phyloP scores from a whole-genome alignment of 192 early-diverging fungal species.

The Lobosporangium transversale region DNA sequence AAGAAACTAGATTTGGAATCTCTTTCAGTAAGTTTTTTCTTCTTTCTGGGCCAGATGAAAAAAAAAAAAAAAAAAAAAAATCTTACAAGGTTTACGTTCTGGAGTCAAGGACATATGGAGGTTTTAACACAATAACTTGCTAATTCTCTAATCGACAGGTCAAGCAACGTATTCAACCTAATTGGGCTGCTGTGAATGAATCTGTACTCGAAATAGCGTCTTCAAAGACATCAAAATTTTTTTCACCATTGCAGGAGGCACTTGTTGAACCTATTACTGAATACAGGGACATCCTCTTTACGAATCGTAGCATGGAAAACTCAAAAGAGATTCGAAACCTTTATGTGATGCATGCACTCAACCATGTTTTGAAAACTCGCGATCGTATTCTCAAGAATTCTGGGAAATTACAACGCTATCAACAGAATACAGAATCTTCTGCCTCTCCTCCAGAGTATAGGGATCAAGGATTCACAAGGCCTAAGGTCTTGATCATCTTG shows the following conservation, averaged over 20 bases:
- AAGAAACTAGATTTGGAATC: conserved; percentile 39
- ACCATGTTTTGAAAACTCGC: conserved; percentile 89
- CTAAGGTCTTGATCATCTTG: conserved; percentile 88
- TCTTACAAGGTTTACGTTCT: no score
- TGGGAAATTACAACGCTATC: conserved; percentile 71
- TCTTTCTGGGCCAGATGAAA: no score
- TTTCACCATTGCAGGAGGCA: conserved; percentile 67
- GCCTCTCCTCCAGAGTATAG: conserved; percentile 71
- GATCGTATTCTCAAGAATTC: conserved; percentile 85
- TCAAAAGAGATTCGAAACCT: conserved; percentile 74
- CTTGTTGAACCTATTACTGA: conserved; percentile 72
- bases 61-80: no score
- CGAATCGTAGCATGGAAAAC: conserved; percentile 67
- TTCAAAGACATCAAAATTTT: conserved; percentile 19
- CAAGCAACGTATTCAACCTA: conserved; percentile 46
- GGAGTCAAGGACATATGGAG: no score
- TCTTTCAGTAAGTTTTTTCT: conserved; percentile 7
- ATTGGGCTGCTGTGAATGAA: conserved; percentile 41
- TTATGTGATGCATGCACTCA: conserved; percentile 88
- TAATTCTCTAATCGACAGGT: conserved; percentile 24
- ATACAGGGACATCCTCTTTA: conserved; percentile 83
- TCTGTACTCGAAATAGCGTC: conserved; percentile 15
- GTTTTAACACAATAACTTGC: background rate
- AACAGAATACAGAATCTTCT: conserved; percentile 42
- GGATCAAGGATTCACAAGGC: conserved; percentile 96